A percentile compares a stretch with the other conserved stretches of the same genome.
These are phyloP conservation scores for Hyaloperonospora arabidopsidis DNA, from an alignment of 352 stramenopile genomes.

Conservation along the genomic window DNA sequence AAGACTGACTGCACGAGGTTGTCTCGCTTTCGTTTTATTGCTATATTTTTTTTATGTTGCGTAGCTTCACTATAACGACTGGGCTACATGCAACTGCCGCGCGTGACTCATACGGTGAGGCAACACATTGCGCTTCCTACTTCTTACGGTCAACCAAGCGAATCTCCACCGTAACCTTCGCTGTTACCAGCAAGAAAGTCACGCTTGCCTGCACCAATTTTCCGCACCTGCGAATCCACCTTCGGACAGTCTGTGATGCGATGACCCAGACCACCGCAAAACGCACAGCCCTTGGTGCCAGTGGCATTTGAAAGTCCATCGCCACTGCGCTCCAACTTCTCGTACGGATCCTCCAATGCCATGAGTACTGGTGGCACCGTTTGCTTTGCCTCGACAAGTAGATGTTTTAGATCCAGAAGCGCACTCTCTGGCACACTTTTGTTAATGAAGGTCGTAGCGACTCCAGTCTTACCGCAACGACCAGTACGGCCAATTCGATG, in stretches of 20 bases:
- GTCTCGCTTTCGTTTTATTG: slow-evolving; percentile 4
- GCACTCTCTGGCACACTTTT: slow-evolving; percentile 92
- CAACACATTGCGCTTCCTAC: too few species aligned
- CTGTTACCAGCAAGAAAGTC: slow-evolving; percentile 91
- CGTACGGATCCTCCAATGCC: slow-evolving; percentile 95
- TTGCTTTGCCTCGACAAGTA: slow-evolving; percentile 97
- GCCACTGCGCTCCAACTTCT: slow-evolving; percentile 67
- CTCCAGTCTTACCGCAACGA: slow-evolving; percentile 94
- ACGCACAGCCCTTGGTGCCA: slow-evolving; percentile 92
- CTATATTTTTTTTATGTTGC: slow-evolving; percentile 20
- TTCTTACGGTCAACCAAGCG: slow-evolving; percentile 42
- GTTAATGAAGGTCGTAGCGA: slow-evolving; percentile 99
- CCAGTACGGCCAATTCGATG: slow-evolving; percentile 98
- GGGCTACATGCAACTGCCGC: too few species aligned
- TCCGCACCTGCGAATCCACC: slow-evolving; percentile 95
- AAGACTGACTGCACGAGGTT: slow-evolving; percentile 3
- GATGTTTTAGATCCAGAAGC: slow-evolving; percentile 96
- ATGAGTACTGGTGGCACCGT: slow-evolving; percentile 95
- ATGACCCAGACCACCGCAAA: slow-evolving; percentile 97
- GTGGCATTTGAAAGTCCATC: slow-evolving; percentile 55
- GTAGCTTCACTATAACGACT: slow-evolving; percentile 13
- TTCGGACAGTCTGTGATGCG: slow-evolving; percentile 98
- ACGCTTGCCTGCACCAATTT: slow-evolving; percentile 88
- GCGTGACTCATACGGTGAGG: too few species aligned
- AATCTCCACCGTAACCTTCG: slow-evolving; percentile 91